A percentile compares a stretch with the other conserved stretches of the same genome.
Evolutionary conservation across 805 yeast genomes (phyloP).

Genomic region (Cyberlindnera lachancei): DNA sequence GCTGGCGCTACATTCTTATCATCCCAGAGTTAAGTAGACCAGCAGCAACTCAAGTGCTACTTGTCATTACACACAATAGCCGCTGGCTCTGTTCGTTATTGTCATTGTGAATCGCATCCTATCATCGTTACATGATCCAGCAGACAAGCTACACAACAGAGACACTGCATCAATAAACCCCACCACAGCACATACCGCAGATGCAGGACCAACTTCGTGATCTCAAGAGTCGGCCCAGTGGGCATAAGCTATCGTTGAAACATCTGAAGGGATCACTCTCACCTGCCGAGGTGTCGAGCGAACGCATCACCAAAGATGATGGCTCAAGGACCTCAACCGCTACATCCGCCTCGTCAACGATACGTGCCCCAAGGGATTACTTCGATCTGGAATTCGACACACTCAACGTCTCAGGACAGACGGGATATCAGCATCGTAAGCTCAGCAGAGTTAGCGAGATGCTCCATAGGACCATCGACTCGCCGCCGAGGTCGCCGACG

Average conservation of each 20-base stretch:
- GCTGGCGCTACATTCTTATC: no score
- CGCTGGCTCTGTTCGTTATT: no score
- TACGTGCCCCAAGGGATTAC: conserved; percentile 5
- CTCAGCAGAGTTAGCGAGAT: conserved; percentile 14
- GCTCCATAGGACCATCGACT: conserved; percentile 13
- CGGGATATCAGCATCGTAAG: conserved; percentile 5
- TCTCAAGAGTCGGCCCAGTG: conserved; percentile 5
- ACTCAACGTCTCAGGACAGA: conserved; percentile 2
- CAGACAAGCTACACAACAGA: no score
- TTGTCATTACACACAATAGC: no score
- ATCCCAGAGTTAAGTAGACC: no score
- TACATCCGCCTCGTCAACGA: not conserved
- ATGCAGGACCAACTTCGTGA: no score
- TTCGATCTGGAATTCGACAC: conserved; percentile 1
- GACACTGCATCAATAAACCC: no score
- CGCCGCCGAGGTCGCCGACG: conserved; percentile 13
- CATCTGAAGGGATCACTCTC: conserved; percentile 13
- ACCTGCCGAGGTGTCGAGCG: conserved; percentile 13
- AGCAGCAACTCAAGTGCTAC: no score
- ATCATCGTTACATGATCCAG: no score
- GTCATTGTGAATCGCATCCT: no score
- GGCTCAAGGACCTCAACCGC: not conserved
- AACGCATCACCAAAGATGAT: conserved; percentile 1
- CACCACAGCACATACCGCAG: no score
- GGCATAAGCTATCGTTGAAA: conserved; percentile 5